Conservation (phyloP, 2,329 filamentous ascomycete species). For the Colletotrichum navitas region DNA sequence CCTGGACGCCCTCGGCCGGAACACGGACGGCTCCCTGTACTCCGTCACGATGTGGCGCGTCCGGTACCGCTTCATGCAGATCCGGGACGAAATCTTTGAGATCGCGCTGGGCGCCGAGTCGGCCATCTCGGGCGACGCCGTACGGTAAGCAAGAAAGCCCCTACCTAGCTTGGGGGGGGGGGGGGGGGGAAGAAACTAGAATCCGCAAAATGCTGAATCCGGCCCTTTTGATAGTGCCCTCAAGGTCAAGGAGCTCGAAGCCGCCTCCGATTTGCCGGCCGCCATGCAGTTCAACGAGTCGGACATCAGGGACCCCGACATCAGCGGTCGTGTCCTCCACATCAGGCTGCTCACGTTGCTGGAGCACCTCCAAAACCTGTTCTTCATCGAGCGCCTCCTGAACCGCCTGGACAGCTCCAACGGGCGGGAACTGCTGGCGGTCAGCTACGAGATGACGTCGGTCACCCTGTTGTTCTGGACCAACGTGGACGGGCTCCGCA, state of each 20-base stretch:
- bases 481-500: slow-evolving; percentile 59
- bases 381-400: slow-evolving; percentile 69
- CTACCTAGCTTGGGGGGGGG: no score
- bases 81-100: slow-evolving; percentile 71
- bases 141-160: slow-evolving; percentile 7
- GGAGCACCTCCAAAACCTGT: slow-evolving; percentile 67
- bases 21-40: slow-evolving; percentile 57
- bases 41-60: slow-evolving; percentile 61
- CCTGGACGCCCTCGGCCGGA: slow-evolving; percentile 66
- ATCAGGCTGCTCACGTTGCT: slow-evolving; percentile 61
- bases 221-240: slow-evolving; percentile 47
- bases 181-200: neutral
- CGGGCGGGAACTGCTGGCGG: slow-evolving; percentile 56
- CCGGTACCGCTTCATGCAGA: slow-evolving; percentile 59
- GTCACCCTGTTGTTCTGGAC: slow-evolving; percentile 62
- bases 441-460: slow-evolving; percentile 62
- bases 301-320: slow-evolving; percentile 51
- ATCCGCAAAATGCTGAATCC: slow-evolving; percentile 7
- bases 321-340: slow-evolving; percentile 53
- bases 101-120: slow-evolving; percentile 61
- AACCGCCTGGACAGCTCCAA: slow-evolving; percentile 57
- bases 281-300: slow-evolving; percentile 54
- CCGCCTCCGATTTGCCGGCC: slow-evolving; percentile 52
- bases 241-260: slow-evolving; percentile 51
- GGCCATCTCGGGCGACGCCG: slow-evolving; percentile 45